Percentiles rank a stretch among this genome's conserved stretches.
Evolutionary conservation across 352 stramenopile species (phyloP).

Genomic region (Pythium guiyangense): DNA sequence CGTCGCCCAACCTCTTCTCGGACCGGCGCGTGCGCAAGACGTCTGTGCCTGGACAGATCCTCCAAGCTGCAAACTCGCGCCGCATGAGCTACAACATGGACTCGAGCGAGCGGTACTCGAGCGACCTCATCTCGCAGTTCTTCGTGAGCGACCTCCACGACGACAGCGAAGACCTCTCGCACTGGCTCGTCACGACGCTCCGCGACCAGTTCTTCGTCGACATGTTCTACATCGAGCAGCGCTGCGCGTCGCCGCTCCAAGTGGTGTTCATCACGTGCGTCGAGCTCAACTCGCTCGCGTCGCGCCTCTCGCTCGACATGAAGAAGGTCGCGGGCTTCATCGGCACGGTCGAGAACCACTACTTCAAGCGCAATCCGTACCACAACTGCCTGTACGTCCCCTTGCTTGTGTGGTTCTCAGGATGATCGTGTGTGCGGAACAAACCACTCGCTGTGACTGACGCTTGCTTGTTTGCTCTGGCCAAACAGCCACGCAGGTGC

Average conservation of each 20-base stretch:
- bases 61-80: conserved; percentile 14
- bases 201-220: conserved; percentile 59
- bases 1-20: conserved; percentile 7
- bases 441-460: too few relatives aligned
- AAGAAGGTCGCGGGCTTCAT: conserved; percentile 39
- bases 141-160: conserved; percentile 14
- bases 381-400: conserved; percentile 66
- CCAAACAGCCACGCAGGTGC: conserved; percentile 42
- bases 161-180: conserved; percentile 31
- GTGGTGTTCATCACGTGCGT: conserved; percentile 53
- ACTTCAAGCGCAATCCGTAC: conserved; percentile 61
- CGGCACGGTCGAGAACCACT: conserved; percentile 52
- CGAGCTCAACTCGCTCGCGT: conserved; percentile 44
- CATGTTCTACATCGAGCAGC: conserved; percentile 56
- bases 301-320: conserved; percentile 41
- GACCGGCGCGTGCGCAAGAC: conserved; percentile 6
- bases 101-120: conserved; percentile 15
- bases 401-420: too few relatives aligned
- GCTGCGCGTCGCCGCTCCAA: conserved; percentile 35
- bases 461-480: not conserved
- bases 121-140: conserved; percentile 19
- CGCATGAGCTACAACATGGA: conserved; percentile 16
- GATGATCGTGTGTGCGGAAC: too few relatives aligned
- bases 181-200: conserved; percentile 47
- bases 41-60: conserved; percentile 9